These are phyloP conservation scores for Cyclanthera cordifolia DNA, from an alignment of 306 rosid genomes.

Conservation along the genomic window DNA sequence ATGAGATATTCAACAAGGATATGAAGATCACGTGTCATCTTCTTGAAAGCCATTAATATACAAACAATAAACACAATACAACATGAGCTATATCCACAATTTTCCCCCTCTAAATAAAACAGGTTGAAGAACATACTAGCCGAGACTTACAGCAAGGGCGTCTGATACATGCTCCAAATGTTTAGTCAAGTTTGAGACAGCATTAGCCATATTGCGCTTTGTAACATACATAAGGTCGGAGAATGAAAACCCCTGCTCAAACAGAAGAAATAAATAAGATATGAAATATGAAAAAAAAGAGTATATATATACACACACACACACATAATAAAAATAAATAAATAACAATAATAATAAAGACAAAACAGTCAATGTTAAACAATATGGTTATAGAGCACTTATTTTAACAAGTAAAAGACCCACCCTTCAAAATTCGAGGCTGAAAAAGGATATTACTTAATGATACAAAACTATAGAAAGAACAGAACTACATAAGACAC, in stretches of 20 bases:
- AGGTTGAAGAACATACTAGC: not conserved
- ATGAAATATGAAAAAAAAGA: not conserved
- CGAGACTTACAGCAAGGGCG: slow-evolving; percentile 64
- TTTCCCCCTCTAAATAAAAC: not conserved
- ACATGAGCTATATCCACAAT: not conserved
- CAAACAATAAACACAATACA: not conserved
- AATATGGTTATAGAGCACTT: too few species aligned
- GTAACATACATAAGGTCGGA: slow-evolving; percentile 94
- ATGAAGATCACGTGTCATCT: not conserved
- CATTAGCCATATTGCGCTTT: slow-evolving; percentile 68
- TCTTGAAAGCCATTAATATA: not conserved
- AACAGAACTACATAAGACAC: not conserved
- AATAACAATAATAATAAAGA: not conserved
- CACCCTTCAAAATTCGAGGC: not conserved
- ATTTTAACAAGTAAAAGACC: not conserved
- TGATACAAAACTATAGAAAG: slow-evolving; percentile 13
- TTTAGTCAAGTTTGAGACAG: slow-evolving; percentile 72
- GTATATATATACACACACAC: too few species aligned
- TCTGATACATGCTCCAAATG: slow-evolving; percentile 75
- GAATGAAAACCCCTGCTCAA: slow-evolving; percentile 65
- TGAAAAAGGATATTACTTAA: not conserved
- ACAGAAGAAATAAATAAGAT: slow-evolving; percentile 10
- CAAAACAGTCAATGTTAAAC: not conserved
- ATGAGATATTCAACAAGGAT: slow-evolving; percentile 2
- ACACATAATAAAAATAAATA: too few species aligned